These are phyloP conservation scores for Mycogone perniciosa DNA, from an alignment of 2,329 filamentous ascomycete species.

Conservation along the genomic window DNA sequence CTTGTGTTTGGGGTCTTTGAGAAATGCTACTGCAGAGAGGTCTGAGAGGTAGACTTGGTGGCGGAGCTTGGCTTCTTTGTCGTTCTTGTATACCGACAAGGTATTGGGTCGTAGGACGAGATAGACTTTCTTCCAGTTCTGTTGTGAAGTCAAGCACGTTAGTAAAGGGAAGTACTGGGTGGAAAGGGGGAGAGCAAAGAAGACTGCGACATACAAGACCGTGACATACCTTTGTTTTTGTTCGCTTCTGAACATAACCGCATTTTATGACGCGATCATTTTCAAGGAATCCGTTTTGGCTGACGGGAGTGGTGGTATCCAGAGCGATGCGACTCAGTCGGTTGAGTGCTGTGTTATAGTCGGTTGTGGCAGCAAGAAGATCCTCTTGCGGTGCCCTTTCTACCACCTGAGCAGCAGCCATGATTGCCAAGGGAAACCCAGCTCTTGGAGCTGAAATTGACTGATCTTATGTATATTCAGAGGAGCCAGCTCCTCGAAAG, in stretches of 20 bases:
- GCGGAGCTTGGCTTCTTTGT: conserved; percentile 81
- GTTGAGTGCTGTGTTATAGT: conserved; percentile 3
- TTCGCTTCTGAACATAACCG: conserved; percentile 79
- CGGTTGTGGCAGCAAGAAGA: background rate
- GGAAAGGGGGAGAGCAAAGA: conserved; percentile 9
- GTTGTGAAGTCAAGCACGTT: conserved; percentile 7
- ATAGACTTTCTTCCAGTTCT: conserved; percentile 88
- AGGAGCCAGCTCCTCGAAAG: background rate
- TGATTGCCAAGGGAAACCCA: conserved; percentile 3
- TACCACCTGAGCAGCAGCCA: conserved; percentile 10
- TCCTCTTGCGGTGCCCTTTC: conserved; percentile 6
- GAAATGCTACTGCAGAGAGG: conserved; percentile 80
- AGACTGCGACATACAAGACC: background rate
- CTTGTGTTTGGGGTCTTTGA: conserved; percentile 84
- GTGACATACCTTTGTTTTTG: conserved; percentile 75
- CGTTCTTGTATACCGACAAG: conserved; percentile 87
- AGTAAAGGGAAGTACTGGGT: conserved; percentile 9
- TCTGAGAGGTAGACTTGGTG: conserved; percentile 85
- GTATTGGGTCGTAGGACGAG: conserved; percentile 85
- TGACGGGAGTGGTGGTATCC: conserved; percentile 46
- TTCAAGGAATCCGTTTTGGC: conserved; percentile 91
- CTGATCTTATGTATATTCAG: background rate
- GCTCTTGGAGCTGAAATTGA: background rate
- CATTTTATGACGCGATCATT: conserved; percentile 91
- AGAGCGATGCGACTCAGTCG: conserved; percentile 10